These are phyloP conservation scores for Aspergillus diversus DNA, from an alignment of 495 filamentous ascomycete species.

Conservation along the genomic window DNA sequence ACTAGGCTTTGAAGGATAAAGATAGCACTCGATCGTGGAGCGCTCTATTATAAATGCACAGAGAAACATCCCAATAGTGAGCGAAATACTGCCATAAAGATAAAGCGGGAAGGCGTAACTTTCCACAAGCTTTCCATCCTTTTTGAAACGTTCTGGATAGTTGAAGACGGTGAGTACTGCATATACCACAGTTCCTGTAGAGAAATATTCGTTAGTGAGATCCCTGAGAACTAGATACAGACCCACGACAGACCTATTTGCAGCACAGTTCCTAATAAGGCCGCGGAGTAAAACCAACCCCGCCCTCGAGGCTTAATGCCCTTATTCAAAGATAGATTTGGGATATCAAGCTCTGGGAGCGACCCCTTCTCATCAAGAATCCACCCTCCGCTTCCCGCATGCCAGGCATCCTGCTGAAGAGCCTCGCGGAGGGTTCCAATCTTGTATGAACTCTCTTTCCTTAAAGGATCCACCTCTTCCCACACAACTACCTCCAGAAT, in stretches of 20 bases:
- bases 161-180: conserved; percentile 39
- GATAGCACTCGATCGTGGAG: conserved; percentile 36
- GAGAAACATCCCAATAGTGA: conserved; percentile 45
- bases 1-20: conserved; percentile 33
- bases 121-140: conserved; percentile 33
- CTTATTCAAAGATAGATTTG: conserved; percentile 53
- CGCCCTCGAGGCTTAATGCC: conserved; percentile 38
- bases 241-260: conserved; percentile 35
- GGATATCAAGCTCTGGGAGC: conserved; percentile 40
- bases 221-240: background rate
- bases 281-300: conserved; percentile 41
- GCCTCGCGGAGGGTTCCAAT: conserved; percentile 39
- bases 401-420: conserved; percentile 33
- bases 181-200: conserved; percentile 36
- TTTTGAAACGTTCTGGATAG: conserved; percentile 34
- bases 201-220: background rate
- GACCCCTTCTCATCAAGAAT: conserved; percentile 22
- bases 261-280: conserved; percentile 31
- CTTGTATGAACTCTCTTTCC: conserved; percentile 20
- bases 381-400: conserved; percentile 9
- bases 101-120: conserved; percentile 47
- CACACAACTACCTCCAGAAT: conserved; percentile 46
- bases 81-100: conserved; percentile 36
- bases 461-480: conserved; percentile 30
- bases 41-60: conserved; percentile 46